Evolutionary conservation across 1,139 yeast genomes (phyloP).

Genomic region (Lodderomyces margitis): DNA sequence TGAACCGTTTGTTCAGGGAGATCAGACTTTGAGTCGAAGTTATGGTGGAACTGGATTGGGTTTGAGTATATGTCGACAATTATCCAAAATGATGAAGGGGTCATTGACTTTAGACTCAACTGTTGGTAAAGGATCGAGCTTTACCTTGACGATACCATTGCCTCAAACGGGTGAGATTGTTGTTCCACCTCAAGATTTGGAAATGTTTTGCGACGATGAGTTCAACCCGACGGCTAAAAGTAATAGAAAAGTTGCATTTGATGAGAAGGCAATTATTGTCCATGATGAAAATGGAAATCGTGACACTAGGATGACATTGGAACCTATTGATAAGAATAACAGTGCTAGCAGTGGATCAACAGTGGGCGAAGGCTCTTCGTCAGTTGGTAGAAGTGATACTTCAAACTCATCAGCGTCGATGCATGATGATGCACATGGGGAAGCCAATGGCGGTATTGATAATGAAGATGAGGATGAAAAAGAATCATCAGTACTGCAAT

Average conservation of each 20-base stretch:
- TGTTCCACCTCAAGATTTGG: conserved; percentile 39
- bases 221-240: conserved; percentile 37
- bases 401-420: background rate
- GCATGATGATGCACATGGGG: background rate
- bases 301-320: background rate
- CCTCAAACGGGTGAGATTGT: conserved; percentile 64
- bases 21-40: conserved; percentile 86
- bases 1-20: conserved; percentile 97
- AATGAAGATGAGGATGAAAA: conserved; percentile 1
- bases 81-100: conserved; percentile 88
- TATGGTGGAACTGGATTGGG: conserved; percentile 98
- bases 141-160: conserved; percentile 76
- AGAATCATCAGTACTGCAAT: conserved; percentile 1
- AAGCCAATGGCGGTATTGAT: no score
- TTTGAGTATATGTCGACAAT: conserved; percentile 85
- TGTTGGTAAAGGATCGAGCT: conserved; percentile 76
- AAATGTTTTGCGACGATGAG: conserved; percentile 43
- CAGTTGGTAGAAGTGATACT: background rate
- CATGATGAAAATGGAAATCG: conserved; percentile 7
- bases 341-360: background rate
- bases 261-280: conserved; percentile 17
- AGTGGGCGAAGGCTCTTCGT: background rate
- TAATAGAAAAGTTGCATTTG: conserved; percentile 41
- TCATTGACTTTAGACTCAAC: conserved; percentile 67
- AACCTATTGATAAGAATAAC: background rate